Evolutionary conservation across 2,329 filamentous ascomycete species (phyloP).

Genomic region (Dothistroma septosporum): DNA sequence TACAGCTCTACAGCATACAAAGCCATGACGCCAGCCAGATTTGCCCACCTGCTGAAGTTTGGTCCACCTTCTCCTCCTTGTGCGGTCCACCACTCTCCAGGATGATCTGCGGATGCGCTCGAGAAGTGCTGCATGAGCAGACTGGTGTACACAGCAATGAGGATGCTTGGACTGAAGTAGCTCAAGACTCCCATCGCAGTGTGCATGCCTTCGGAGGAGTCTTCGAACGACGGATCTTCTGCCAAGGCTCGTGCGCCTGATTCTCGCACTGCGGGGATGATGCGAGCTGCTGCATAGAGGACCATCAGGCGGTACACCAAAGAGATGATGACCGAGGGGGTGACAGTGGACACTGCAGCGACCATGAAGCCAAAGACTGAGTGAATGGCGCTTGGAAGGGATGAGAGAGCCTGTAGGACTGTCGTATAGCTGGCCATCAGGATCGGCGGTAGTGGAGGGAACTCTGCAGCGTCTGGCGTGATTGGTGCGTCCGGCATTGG

Average conservation of each 20-base stretch:
- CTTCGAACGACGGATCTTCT: constrained; percentile 79
- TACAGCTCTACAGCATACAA: constrained; percentile 89
- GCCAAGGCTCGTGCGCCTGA: constrained; percentile 77
- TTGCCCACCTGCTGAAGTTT: constrained; percentile 90
- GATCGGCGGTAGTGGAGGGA: constrained; percentile 92
- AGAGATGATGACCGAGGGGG: constrained; percentile 91
- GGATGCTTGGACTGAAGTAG: constrained; percentile 90
- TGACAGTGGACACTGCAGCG: constrained; percentile 91
- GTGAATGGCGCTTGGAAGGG: constrained; percentile 76
- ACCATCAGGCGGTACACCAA: constrained; percentile 90
- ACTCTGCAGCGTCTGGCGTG: constrained; percentile 62
- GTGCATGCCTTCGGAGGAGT: constrained; percentile 59
- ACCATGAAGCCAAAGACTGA: constrained; percentile 81
- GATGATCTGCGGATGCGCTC: constrained; percentile 56
- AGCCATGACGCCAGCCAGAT: constrained; percentile 81
- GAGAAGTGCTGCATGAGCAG: constrained; percentile 93
- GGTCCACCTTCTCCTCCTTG: constrained; percentile 78
- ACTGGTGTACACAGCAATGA: constrained; percentile 95
- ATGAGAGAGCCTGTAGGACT: constrained; percentile 75
- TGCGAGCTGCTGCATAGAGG: constrained; percentile 90
- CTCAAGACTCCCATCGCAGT: constrained; percentile 77
- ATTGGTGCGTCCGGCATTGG: constrained; percentile 44
- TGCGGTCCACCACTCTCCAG: constrained; percentile 74
- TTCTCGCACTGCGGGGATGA: constrained; percentile 89
- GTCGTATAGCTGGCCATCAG: constrained; percentile 99